These are phyloP conservation scores for Passalora sequoiae DNA, from an alignment of 2,329 filamentous ascomycete species.

Conservation along the genomic window DNA sequence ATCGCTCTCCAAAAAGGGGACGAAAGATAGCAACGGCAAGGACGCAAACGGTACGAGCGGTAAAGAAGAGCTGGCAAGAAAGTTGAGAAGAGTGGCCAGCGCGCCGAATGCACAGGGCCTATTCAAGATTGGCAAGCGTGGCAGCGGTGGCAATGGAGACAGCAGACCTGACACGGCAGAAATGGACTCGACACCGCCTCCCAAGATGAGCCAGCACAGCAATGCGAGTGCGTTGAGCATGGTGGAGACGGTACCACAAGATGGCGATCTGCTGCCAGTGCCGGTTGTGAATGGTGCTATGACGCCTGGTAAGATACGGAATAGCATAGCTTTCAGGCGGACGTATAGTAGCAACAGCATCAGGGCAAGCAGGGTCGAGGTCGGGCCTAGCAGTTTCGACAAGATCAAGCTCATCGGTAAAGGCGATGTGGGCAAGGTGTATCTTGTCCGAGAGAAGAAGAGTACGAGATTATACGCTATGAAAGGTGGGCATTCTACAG, in stretches of 20 bases:
- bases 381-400: constrained; percentile 91
- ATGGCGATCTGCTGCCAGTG: constrained; percentile 34
- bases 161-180: constrained; percentile 64
- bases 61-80: constrained; percentile 90
- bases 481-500: constrained; percentile 65
- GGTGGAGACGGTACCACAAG: constrained; percentile 43
- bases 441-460: constrained; percentile 96
- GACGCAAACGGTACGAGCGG: constrained; percentile 68
- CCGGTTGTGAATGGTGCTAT: constrained; percentile 55
- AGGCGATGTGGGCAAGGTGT: constrained; percentile 97
- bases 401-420: constrained; percentile 99
- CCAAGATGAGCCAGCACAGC: constrained; percentile 49
- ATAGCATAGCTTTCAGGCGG: constrained; percentile 72
- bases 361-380: constrained; percentile 95
- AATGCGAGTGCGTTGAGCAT: constrained; percentile 47
- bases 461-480: constrained; percentile 91
- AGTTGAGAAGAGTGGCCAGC: constrained; percentile 88
- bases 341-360: constrained; percentile 99
- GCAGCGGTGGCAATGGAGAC: constrained; percentile 24
- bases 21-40: constrained; percentile 55
- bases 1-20: constrained; percentile 63
- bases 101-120: constrained; percentile 94
- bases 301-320: constrained; percentile 60
- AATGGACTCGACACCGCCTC: constrained; percentile 58
- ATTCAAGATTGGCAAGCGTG: constrained; percentile 50